Base-by-base conservation (phyloP, 2,329 filamentous ascomycete genomes). In the Penicillium sp. region DNA sequence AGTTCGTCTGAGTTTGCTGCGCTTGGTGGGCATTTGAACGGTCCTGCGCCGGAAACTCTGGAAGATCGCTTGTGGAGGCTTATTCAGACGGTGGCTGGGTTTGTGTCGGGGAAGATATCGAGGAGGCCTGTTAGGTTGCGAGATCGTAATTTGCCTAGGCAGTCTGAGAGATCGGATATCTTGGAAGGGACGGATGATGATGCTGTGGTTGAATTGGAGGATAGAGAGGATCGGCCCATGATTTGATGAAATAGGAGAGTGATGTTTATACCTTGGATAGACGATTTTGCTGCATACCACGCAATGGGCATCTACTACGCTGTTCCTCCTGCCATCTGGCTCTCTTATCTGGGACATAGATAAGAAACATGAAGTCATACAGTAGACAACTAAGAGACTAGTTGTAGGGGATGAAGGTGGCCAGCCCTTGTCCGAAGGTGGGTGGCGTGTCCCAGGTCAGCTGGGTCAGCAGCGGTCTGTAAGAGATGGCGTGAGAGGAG, bases 151-250 rank as follows among this genome's bases (percentile, higher is more conserved):
- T 64, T 46, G 45, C 57, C 30, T 25, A 29, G 64, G 53, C 27
- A 39, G 16, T 19, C 42, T 9, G 58, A 56, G n/a, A 43, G 58
- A 12, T 47, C 52, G 6, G 65, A 67, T 41, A 79, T 80, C 41
- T 64, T 80, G 65, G 78, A 81, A 50, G 72, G 77, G 10, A 74
- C 77, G 57, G 76, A 78, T 36, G 59, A 72, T 6, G 80, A 77
- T 57, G 73, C 68, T 52, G 74, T 53, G 48, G 67, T 76, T 31
- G 74, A 77, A 50, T 60, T 78, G 50, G 72, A 75, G 47, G 67
- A 72, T n/a, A 61, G 66, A 54, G 61, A 63, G 25, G 54, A 54
- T 19, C 54, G 54, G 13, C 46, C 40, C 4, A 50, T 50, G 47
- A 50, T 50, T 3, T 14, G 6, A 40, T 46, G n/a, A 50, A 36